These are phyloP conservation scores for Eucalyptus marginata DNA, from an alignment of 345 rosid genomes.

Conservation along the genomic window DNA sequence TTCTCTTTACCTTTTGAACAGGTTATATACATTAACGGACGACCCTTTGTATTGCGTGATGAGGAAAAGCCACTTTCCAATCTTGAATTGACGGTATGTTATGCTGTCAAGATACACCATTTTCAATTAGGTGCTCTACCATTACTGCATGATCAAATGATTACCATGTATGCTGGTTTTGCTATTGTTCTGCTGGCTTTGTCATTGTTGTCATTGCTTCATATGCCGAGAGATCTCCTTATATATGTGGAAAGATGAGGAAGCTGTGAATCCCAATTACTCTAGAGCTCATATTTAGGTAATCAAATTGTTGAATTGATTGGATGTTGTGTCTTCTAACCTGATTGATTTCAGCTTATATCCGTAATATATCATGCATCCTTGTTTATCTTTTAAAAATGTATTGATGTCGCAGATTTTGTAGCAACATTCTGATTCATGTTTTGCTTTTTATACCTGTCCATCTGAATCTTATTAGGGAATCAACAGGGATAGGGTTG, in stretches of 20 bases:
- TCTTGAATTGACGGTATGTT: constrained; percentile 89
- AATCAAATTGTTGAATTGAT: not conserved
- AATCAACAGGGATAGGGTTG: constrained; percentile 81
- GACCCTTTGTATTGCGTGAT: constrained; percentile 97
- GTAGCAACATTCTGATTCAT: not conserved
- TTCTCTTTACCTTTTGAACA: not conserved
- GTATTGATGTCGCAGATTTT: not conserved
- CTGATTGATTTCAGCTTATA: not conserved
- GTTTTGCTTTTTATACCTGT: not conserved
- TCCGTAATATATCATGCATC: not conserved
- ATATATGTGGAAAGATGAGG: not conserved
- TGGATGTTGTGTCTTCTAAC: not conserved
- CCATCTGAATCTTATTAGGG: constrained; percentile 32
- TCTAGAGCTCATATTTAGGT: not conserved
- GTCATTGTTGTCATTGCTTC: not conserved
- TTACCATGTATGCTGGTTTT: not conserved
- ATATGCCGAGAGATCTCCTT: not conserved
- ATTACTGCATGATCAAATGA: not conserved
- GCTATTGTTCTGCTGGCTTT: not conserved
- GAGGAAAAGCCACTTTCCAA: constrained; percentile 93
- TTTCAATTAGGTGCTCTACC: not conserved
- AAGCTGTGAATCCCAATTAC: not conserved
- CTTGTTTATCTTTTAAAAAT: not conserved
- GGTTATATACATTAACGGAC: constrained; percentile 89
- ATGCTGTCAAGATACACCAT: not conserved